Evolutionary conservation across 768 basidiomycete species (phyloP), one percentile per base, ranked within the genome.

Genomic region (Hysterangium stoloniferum): DNA sequence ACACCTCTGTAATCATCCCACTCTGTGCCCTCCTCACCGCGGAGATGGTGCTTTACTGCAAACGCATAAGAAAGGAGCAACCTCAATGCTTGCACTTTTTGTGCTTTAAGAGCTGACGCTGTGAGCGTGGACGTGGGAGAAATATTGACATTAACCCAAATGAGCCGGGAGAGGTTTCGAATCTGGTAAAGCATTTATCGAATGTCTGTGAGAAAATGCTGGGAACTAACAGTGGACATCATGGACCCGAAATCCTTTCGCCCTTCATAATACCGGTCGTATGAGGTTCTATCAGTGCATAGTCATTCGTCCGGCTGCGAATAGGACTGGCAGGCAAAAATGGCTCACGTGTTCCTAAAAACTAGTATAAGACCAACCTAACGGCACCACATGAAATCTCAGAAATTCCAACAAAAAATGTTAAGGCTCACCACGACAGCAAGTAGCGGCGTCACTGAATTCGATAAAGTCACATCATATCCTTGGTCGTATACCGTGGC

Each of bases 351-450:
- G 24, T 54, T 52, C 32, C 89, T 77, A 64, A 91, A 92, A 2
- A 92, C 91, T 29, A 95, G 72, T 48, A 95, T 82, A 52, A 96
- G 73, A 57, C 91, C 93, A 45, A 94, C 87, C 86, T 89, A 4
- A 13, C 13, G 25, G 53, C 9, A 28, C 8, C 42, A 24, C 58
- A 51, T 52, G 12, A 29, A 13, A 40, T 22, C 4, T 19, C 29
- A 36, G 29, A 2, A 48, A 42, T 12, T 19, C 15, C n/a, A 51
- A 33, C 24, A 42, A 8, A 1, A 35, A n/a, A 15, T 34, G 34
- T 3, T 35, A 3, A 12, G 20, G 8, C 86, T 65, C 61, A 89
- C 92, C 57, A 95, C 93, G 11, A 96, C 88, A 9, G 89, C 88
- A 28, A 95, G 74, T 45, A 96, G 67, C 1, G 93, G 93, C 2